Evolutionary conservation across 2,329 filamentous ascomycete species (phyloP).

Genomic region (Zymoseptoria tritici): DNA sequence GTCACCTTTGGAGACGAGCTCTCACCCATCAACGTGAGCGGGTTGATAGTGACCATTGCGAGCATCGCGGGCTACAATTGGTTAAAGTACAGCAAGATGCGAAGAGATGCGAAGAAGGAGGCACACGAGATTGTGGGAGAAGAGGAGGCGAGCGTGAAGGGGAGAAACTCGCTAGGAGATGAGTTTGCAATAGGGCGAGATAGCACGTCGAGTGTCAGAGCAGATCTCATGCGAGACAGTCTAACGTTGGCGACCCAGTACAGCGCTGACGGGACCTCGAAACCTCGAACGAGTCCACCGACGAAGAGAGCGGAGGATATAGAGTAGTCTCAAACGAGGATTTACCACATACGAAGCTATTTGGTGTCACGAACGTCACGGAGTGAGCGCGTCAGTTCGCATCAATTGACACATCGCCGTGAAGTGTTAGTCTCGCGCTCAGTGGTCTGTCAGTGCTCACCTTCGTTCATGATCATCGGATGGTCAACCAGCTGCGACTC

Average conservation of each 20-base stretch:
- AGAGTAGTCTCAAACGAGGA: conserved; percentile 24
- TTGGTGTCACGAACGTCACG: background rate
- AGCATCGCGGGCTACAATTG: conserved; percentile 91
- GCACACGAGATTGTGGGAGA: conserved; percentile 35
- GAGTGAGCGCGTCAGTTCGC: background rate
- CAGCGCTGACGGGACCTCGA: conserved; percentile 7
- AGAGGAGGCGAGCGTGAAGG: conserved; percentile 18
- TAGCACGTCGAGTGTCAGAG: conserved; percentile 25
- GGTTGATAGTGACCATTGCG: conserved; percentile 73
- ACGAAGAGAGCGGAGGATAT: conserved; percentile 41
- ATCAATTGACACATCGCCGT: background rate
- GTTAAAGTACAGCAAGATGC: conserved; percentile 87
- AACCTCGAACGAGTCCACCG: conserved; percentile 26
- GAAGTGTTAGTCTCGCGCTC: background rate
- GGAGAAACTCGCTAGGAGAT: conserved; percentile 1
- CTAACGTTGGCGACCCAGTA: conserved; percentile 10
- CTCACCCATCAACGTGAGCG: conserved; percentile 78
- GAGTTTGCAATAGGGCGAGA: conserved; percentile 14
- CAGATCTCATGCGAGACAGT: conserved; percentile 17
- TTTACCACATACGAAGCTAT: conserved; percentile 3
- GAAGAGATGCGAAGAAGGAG: conserved; percentile 57
- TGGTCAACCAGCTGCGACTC: background rate
- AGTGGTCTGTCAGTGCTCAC: background rate
- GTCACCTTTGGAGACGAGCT: conserved; percentile 82
- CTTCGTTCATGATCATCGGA: background rate